Base-by-base conservation (phyloP, 1,284 basidiomycete species). In the Apiotrichum gamsii region DNA sequence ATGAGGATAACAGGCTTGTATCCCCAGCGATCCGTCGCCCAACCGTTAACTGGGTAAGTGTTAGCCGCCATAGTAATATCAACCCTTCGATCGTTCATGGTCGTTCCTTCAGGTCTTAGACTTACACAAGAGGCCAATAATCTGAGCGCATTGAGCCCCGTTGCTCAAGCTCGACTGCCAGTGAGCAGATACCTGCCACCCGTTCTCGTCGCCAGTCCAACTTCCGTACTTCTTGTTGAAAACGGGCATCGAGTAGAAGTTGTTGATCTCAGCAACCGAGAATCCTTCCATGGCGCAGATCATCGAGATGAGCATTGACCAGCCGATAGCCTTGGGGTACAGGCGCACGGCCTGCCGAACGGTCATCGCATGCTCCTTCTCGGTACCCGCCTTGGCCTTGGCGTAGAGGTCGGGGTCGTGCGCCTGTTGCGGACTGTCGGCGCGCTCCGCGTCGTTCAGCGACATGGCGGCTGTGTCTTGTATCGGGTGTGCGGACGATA, bases 81-180 rank as follows among this genome's bases (percentile, higher is more conserved):
- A n/a, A n/a, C n/a, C n/a, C n/a, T n/a, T n/a, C n/a, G n/a, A n/a
- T n/a, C n/a, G n/a, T n/a, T n/a, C n/a, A n/a, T n/a, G n/a, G n/a
- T n/a, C n/a, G n/a, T n/a, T n/a, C n/a, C n/a, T n/a, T n/a, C n/a
- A n/a, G n/a, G n/a, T n/a, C n/a, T n/a, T n/a, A n/a, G 13, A 54
- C 54, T 48, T 35, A 57, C 53, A 38, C 36, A 69, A 56, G 13
- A 75, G 61, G 38, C 74, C 74, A 28, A 74, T 57, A 50, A 75
- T 71, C 47, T 69, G 59, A 28, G 69, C 70, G 42, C 54, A 56
- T 35, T 67, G 62, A 10, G 61, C 64, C 34, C 63, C 69, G 50
- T 72, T 72, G 11, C 60, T 61, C 16, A 75, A 58, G 36, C 71
- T 74, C 14, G 72, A 57, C 47, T 76, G 75, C 75, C 75, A 77